Percentiles rank a stretch among this genome's conserved stretches.
phyloP scores from a whole-genome alignment of 73 alveolate species.

The Paramecium octaurelia region DNA sequence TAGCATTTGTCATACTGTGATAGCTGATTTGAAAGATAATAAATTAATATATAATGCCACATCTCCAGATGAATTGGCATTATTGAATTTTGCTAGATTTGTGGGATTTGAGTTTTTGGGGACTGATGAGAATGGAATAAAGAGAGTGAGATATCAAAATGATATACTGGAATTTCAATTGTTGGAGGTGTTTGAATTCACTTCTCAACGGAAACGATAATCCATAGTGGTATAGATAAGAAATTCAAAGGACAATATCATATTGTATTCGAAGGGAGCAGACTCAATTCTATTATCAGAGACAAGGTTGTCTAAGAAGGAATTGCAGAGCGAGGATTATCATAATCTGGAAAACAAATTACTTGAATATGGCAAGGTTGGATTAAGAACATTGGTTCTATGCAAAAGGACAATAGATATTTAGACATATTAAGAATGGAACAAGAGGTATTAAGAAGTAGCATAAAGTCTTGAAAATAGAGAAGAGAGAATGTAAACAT shows the following conservation, averaged over 20 bases:
- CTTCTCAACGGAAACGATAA: conserved; percentile 89
- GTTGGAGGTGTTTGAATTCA: conserved; percentile 77
- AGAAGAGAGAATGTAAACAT: conserved; percentile 73
- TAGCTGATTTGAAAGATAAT: conserved; percentile 65
- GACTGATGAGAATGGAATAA: conserved; percentile 45
- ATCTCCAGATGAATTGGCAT: conserved; percentile 92
- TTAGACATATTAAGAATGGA: conserved; percentile 77
- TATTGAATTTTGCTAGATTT: conserved; percentile 78
- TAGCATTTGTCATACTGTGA: conserved; percentile 75
- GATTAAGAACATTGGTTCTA: conserved; percentile 81
- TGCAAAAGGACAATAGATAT: conserved; percentile 74
- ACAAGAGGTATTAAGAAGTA: conserved; percentile 65
- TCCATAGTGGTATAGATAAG: conserved; percentile 77
- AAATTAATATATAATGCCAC: conserved; percentile 75
- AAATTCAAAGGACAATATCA: conserved; percentile 56
- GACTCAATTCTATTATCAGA: conserved; percentile 59
- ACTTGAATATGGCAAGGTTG: conserved; percentile 56
- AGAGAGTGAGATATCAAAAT: conserved; percentile 64
- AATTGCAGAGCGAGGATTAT: background rate
- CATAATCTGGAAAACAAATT: conserved; percentile 16
- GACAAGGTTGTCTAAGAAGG: background rate
- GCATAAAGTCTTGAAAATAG: conserved; percentile 68
- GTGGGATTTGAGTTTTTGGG: conserved; percentile 71
- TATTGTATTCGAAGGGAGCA: conserved; percentile 73
- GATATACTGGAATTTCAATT: conserved; percentile 64